Conservation (phyloP, 2,329 filamentous ascomycete genomes). For the Metarhizium guizhouense region DNA sequence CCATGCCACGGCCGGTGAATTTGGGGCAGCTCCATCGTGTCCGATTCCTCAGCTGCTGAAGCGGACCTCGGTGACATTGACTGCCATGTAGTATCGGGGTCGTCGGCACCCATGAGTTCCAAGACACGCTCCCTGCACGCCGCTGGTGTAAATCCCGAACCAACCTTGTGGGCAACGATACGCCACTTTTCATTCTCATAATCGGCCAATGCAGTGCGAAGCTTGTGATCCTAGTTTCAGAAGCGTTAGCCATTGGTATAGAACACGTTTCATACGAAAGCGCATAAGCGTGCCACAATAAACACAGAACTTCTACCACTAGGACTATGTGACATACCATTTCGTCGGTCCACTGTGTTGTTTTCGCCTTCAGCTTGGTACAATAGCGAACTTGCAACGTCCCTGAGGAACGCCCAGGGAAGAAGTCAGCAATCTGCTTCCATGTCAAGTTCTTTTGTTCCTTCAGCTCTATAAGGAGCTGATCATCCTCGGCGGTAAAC, state of each 20-base stretch:
- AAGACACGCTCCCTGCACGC: constrained; percentile 76
- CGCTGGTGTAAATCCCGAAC: constrained; percentile 77
- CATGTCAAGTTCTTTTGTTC: constrained; percentile 92
- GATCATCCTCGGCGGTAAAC: constrained; percentile 88
- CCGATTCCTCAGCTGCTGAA: constrained; percentile 11
- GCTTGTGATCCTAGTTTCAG: constrained; percentile 57
- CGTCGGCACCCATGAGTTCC: constrained; percentile 45
- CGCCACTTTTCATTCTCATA: constrained; percentile 92
- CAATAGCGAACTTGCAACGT: constrained; percentile 92
- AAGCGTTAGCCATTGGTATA: neutral
- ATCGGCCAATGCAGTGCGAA: constrained; percentile 68
- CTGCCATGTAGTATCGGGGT: constrained; percentile 40
- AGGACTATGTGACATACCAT: constrained; percentile 54
- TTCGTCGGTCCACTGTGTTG: constrained; percentile 86
- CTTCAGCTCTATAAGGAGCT: constrained; percentile 79
- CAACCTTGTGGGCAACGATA: constrained; percentile 83
- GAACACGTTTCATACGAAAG: neutral
- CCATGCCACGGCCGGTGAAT: constrained; percentile 12
- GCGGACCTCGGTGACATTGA: constrained; percentile 40
- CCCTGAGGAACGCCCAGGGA: constrained; percentile 81
- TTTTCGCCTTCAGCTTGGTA: constrained; percentile 90
- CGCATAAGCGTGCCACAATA: neutral
- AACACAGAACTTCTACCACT: neutral
- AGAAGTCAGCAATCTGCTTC: constrained; percentile 97
- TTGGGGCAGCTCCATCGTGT: constrained; percentile 12